Percentiles rank a stretch among this genome's conserved stretches.
Conservation (phyloP, 2,329 filamentous ascomycete species). For the Sclerotinia glacialis region DNA sequence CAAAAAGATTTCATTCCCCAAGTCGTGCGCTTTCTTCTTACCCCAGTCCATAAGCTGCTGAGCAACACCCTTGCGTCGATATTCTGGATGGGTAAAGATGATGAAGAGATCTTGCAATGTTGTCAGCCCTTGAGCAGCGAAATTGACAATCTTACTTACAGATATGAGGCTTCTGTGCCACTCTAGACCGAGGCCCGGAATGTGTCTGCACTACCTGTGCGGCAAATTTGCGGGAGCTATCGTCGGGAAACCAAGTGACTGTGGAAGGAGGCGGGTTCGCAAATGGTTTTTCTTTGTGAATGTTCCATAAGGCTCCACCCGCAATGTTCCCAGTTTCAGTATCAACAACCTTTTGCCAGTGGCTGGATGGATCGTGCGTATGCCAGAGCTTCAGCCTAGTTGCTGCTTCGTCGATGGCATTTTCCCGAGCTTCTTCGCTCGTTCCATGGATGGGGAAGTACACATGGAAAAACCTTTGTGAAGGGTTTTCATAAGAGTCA, state of each 20-base stretch:
- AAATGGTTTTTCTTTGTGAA: slow-evolving; percentile 19
- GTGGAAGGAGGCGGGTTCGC: background rate
- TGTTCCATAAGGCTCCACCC: slow-evolving; percentile 20
- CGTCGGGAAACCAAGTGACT: slow-evolving; percentile 19
- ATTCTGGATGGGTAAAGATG: slow-evolving; percentile 21
- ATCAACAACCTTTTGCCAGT: slow-evolving; percentile 22
- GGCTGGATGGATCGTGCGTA: slow-evolving; percentile 16
- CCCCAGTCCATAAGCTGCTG: slow-evolving; percentile 18
- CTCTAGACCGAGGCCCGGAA: slow-evolving; percentile 9
- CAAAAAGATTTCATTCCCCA: slow-evolving; percentile 13
- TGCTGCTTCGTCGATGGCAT: slow-evolving; percentile 22
- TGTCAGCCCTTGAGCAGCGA: slow-evolving; percentile 1
- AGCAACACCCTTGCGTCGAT: slow-evolving; percentile 20
- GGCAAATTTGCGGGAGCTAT: slow-evolving; percentile 16
- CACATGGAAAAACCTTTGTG: slow-evolving; percentile 17
- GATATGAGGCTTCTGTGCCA: slow-evolving; percentile 16
- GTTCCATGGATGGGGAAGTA: slow-evolving; percentile 20
- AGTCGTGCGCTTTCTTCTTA: slow-evolving; percentile 15
- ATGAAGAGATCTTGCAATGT: slow-evolving; percentile 19
- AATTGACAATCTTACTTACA: slow-evolving; percentile 17
- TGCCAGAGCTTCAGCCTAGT: slow-evolving; percentile 22
- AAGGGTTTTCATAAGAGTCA: slow-evolving; percentile 18
- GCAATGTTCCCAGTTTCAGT: slow-evolving; percentile 16
- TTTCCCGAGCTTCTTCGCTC: slow-evolving; percentile 14
- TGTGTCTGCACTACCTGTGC: slow-evolving; percentile 15